phyloP scores from a whole-genome alignment of 2,329 filamentous ascomycete species.

The Pseudogymnoascus sp. region DNA sequence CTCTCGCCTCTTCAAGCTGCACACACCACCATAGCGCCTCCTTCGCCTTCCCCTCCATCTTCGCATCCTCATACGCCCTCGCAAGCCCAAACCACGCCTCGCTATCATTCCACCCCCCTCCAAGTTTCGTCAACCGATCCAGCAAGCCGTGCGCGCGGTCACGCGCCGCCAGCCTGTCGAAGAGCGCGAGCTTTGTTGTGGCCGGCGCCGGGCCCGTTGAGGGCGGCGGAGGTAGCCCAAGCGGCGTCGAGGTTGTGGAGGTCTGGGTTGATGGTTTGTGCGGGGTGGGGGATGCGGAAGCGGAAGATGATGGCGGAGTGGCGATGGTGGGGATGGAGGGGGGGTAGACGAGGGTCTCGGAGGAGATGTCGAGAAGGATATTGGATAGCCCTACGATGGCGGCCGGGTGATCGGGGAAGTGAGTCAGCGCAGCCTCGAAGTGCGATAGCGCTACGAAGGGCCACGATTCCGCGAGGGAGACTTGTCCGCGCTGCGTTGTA shows the following conservation, averaged over 20 bases:
- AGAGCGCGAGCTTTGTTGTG: conserved; percentile 15
- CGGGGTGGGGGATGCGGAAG: conserved; percentile 18
- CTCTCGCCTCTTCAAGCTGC: conserved; percentile 79
- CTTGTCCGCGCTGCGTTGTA: conserved; percentile 24
- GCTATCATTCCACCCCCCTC: conserved; percentile 79
- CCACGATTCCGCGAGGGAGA: conserved; percentile 20
- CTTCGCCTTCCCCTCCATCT: conserved; percentile 79
- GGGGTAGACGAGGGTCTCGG: conserved; percentile 54
- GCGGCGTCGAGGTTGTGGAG: not conserved
- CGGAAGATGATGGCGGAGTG: conserved; percentile 16
- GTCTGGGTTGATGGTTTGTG: not conserved
- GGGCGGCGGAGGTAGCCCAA: not conserved
- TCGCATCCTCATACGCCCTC: conserved; percentile 78
- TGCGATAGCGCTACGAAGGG: conserved; percentile 64
- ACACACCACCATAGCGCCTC: conserved; percentile 97
- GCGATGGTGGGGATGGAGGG: conserved; percentile 34
- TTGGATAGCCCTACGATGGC: conserved; percentile 78
- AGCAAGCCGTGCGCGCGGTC: conserved; percentile 83
- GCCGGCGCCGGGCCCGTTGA: conserved; percentile 9
- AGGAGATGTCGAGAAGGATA: conserved; percentile 80
- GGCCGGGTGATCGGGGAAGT: conserved; percentile 69
- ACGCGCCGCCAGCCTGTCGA: conserved; percentile 75
- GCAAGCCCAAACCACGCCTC: conserved; percentile 92
- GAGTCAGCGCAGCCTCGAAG: conserved; percentile 75
- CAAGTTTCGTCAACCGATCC: conserved; percentile 74